These are phyloP conservation scores for Bolboschoenoplectus hybrid DNA, from an alignment of 202 grass and related monocot genomes.

Conservation along the genomic window DNA sequence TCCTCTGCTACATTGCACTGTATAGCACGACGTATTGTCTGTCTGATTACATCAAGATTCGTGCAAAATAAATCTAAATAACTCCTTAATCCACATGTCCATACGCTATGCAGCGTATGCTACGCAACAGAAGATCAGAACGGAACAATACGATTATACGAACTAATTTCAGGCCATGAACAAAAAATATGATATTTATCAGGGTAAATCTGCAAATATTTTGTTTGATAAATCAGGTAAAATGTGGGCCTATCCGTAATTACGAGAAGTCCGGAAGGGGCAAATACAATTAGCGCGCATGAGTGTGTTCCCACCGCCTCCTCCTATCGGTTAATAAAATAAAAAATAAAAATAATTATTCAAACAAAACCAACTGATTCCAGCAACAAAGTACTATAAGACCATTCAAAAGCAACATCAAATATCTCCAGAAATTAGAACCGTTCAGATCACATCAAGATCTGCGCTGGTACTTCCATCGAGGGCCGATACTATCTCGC, in stretches of 20 bases:
- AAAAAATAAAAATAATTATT: not conserved
- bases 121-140: too few species aligned
- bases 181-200: not conserved
- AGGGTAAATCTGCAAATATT: not conserved
- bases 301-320: not conserved
- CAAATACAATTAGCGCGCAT: not conserved
- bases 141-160: too few species aligned
- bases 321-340: constrained; percentile 15
- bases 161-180: not conserved
- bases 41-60: too few species aligned
- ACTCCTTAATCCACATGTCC: too few species aligned
- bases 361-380: not conserved
- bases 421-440: not conserved
- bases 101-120: too few species aligned
- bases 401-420: not conserved
- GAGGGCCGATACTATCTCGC: not conserved
- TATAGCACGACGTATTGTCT: too few species aligned
- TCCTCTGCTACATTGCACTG: too few species aligned
- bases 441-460: not conserved
- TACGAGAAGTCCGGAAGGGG: not conserved
- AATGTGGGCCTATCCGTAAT: constrained; percentile 7
- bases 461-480: not conserved
- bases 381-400: not conserved
- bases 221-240: not conserved
- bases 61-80: too few species aligned